Evolutionary conservation across 2,329 filamentous ascomycete genomes (phyloP), one percentile per base, ranked within the genome.

Genomic region (Xylaria hypoxylon): DNA sequence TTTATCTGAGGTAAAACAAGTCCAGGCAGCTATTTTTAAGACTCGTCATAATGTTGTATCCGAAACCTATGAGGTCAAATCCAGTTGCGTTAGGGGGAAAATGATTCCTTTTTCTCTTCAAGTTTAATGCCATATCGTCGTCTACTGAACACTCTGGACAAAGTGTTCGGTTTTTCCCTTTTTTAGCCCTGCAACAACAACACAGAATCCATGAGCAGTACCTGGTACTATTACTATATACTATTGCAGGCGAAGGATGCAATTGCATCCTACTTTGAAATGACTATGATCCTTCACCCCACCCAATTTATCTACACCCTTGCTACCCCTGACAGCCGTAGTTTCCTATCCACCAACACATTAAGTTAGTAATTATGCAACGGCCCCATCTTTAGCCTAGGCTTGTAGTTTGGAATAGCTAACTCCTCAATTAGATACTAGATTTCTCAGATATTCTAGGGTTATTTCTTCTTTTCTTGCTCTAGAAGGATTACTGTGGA

Each of bases 261-360:
- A 53, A 38, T 55, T 59, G 24, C 48, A n/a, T 53, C 17, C 10
- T 17, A 15, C 28, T 31, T 38, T 22, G 22, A 53, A 47, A 59
- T 53, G 22, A 53, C 17, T 8, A 24, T 35, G n/a, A 48, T 59
- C 55, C 55, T 64, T 38, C 50, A 31, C 61, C 47, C 61, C 60
- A 58, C 60, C 45, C 35, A 35, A 51, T 58, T 57, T 45, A 45
- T 33, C 53, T 45, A 26, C 44, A 31, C 52, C 45, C 48, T 26
- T 51, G 48, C 33, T 56, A 31, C 52, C 45, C 48, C 48, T 51
- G 48, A 51, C 33, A 51, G 28, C 17, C 17, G 17, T 17, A n/a
- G 13, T 51, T 33, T 5, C 28, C 26, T 31, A 50, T 31, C 26
- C 5, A n/a, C 26, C 48, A 33, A 33, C 28, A 8, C 17, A 8